A percentile compares a stretch with the other conserved stretches of the same genome.
phyloP scores from a whole-genome alignment of 2,329 filamentous ascomycete genomes.

The Colletotrichum chlorophyti region DNA sequence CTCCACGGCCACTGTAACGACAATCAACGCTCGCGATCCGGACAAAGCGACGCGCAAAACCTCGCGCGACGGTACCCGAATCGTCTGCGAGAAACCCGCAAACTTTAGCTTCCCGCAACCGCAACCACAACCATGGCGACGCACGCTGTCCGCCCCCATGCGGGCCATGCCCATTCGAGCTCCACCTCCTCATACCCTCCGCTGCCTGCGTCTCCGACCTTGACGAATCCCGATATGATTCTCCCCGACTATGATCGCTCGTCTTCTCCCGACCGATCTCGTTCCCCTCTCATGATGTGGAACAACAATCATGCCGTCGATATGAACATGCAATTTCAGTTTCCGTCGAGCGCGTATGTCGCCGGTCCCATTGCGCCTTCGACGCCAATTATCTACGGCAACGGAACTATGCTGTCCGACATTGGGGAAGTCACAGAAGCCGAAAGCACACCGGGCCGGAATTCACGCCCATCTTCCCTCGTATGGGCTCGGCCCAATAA shows the following conservation, averaged over 20 bases:
- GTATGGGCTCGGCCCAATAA: constrained; percentile 35
- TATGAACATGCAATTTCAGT: constrained; percentile 43
- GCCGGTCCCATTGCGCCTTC: constrained; percentile 56
- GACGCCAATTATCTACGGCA: constrained; percentile 73
- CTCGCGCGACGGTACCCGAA: neutral
- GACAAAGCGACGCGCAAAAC: constrained; percentile 1
- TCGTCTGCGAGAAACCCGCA: constrained; percentile 3
- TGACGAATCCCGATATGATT: constrained; percentile 96
- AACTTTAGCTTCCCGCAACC: constrained; percentile 11
- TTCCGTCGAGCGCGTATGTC: constrained; percentile 51
- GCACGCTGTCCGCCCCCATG: constrained; percentile 32
- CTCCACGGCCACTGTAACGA: constrained; percentile 19
- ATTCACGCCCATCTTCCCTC: constrained; percentile 37
- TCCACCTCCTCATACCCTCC: constrained; percentile 47
- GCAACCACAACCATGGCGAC: constrained; percentile 37
- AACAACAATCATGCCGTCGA: constrained; percentile 50
- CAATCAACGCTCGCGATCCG: constrained; percentile 17
- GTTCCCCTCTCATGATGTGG: constrained; percentile 60
- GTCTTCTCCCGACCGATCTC: constrained; percentile 59
- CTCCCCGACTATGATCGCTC: constrained; percentile 73
- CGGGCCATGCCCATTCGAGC: constrained; percentile 30
- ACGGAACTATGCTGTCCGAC: constrained; percentile 73
- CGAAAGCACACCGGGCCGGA: constrained; percentile 55
- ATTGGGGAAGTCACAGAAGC: constrained; percentile 65
- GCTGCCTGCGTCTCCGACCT: constrained; percentile 77